Evolutionary conservation across 108 stramenopile genomes (phyloP).

Genomic region (Stephanodiscus minutulus): DNA sequence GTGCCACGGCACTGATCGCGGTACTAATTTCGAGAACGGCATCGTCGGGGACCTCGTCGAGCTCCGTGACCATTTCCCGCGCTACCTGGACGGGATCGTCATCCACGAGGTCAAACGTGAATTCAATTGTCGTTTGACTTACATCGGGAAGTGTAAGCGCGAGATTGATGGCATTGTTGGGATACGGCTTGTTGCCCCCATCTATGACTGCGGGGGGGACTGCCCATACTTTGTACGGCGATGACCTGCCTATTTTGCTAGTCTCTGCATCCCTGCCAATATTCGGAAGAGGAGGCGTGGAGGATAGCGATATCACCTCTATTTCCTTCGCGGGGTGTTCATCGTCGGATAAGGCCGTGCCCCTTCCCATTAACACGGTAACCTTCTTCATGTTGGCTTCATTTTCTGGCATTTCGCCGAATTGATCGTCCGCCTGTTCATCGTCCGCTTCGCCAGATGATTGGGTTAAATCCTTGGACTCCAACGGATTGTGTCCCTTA

Average conservation of each 20-base stretch:
- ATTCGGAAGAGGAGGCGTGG: constrained; percentile 23
- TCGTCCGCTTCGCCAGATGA: constrained; percentile 6
- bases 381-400: constrained; percentile 85
- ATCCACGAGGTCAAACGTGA: constrained; percentile 83
- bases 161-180: constrained; percentile 77
- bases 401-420: constrained; percentile 88
- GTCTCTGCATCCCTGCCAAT: constrained; percentile 26
- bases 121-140: constrained; percentile 83
- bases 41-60: constrained; percentile 73
- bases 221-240: constrained; percentile 62
- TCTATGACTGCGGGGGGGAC: constrained; percentile 58
- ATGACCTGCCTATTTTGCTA: constrained; percentile 18
- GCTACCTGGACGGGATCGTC: constrained; percentile 89
- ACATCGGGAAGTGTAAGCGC: constrained; percentile 78
- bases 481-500: constrained; percentile 3
- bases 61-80: constrained; percentile 87
- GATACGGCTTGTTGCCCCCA: constrained; percentile 47
- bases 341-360: constrained; percentile 65
- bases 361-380: constrained; percentile 87
- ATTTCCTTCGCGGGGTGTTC: constrained; percentile 32
- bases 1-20: constrained; percentile 83
- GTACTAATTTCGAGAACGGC: constrained; percentile 84
- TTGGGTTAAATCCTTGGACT: constrained; percentile 30
- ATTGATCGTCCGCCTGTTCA: constrained; percentile 63
- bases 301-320: constrained; percentile 13